Evolutionary conservation across 2,329 filamentous ascomycete species (phyloP).

Genomic region (Penicillium brevicompactum): DNA sequence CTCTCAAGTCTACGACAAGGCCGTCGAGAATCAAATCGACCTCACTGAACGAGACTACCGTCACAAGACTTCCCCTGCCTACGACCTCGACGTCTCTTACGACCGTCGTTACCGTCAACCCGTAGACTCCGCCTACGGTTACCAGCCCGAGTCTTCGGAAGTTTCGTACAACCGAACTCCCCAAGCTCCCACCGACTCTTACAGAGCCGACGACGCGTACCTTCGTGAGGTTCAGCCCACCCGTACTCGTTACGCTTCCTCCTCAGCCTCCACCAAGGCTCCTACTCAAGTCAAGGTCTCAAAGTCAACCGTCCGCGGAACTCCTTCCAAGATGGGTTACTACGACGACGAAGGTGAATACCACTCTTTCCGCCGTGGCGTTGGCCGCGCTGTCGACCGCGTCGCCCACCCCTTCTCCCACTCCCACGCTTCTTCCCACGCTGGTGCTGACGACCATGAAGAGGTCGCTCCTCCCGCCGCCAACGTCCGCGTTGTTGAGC

Average conservation of each 20-base stretch:
- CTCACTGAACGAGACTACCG: conserved; percentile 65
- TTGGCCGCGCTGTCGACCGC: conserved; percentile 67
- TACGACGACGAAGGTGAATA: conserved; percentile 78
- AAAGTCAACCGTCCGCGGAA: conserved; percentile 52
- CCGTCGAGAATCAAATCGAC: conserved; percentile 53
- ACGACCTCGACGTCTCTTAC: conserved; percentile 49
- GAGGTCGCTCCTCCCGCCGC: conserved; percentile 49
- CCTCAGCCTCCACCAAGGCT: conserved; percentile 7
- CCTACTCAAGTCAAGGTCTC: conserved; percentile 53
- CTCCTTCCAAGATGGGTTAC: conserved; percentile 70
- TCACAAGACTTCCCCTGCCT: conserved; percentile 60
- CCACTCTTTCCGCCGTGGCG: conserved; percentile 72
- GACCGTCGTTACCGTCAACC: conserved; percentile 38
- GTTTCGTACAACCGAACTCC: conserved; percentile 35
- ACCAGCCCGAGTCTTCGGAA: conserved; percentile 25
- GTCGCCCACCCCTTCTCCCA: conserved; percentile 62
- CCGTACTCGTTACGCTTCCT: conserved; percentile 36
- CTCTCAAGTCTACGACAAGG: conserved; percentile 43
- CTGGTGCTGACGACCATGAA: conserved; percentile 50
- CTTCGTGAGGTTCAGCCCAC: conserved; percentile 34
- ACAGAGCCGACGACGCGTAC: conserved; percentile 40
- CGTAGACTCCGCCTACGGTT: conserved; percentile 26
- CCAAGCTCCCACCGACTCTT: conserved; percentile 32
- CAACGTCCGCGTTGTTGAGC: conserved; percentile 53
- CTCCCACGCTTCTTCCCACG: conserved; percentile 57